Evolutionary conservation across 2,329 filamentous ascomycete species (phyloP), one percentile per base, ranked within the genome.

Genomic region (Aspergillus melleus): DNA sequence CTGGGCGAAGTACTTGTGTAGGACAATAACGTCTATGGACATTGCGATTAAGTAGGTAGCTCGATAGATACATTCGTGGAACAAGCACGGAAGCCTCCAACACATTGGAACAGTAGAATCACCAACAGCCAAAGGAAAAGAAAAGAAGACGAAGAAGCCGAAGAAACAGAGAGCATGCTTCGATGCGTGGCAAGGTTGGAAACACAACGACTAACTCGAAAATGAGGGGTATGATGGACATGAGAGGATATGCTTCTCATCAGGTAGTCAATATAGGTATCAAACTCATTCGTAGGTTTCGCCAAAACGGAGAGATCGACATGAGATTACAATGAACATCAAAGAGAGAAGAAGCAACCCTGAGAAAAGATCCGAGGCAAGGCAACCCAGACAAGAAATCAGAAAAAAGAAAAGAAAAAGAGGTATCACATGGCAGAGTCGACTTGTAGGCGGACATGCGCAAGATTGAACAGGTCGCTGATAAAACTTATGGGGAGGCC

Each of bases 181-280:
- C 22, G 32, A n/a, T 19, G 16, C 57, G 42, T 58, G 49, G 60
- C 55, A 32, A 61, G 57, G 24, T 50, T 49, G 57, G 53, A 42
- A 44, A 30, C 29, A 58, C 19, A 59, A 26, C 44, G 29, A 63
- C 32, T 57, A 53, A 54, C 49, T 57, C 57, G 36, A 51, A 58
- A 60, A 51, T 42, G 14, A 50, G 49, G 62, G 61, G 64, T 66
- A 65, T 67, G 64, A 59, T 60, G 60, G 59, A 60, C 49, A 66
- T 57, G 49, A 60, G 55, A 62, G 52, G 54, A 54, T 49, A 59
- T 61, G 52, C 52, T 60, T 62, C 60, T 63, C 57, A 54, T 61
- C 56, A 60, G 47, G 54, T 61, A 56, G 57, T n/a, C 4, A 42
- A 59, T 29, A 14, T 52, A 57, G 61, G 54, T 60, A 66, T 63